Conservation (phyloP, 768 basidiomycete species). For the Naematelia encephala region DNA sequence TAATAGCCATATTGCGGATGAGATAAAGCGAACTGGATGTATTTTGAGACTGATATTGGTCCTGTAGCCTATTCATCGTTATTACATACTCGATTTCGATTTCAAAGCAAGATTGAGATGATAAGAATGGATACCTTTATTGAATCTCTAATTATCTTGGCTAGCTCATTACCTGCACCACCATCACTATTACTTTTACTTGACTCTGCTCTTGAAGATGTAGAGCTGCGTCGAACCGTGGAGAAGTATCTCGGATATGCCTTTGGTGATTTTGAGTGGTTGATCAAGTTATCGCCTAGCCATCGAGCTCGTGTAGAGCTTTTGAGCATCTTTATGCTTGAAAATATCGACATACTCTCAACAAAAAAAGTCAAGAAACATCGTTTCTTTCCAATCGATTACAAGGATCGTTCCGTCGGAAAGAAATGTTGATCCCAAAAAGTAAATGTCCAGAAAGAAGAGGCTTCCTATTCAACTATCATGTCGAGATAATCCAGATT, state of each 20-base stretch:
- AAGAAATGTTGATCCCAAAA: not conserved
- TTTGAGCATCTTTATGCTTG: not conserved
- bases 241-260: not conserved
- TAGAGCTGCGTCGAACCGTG: not conserved
- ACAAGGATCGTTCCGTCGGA: not conserved
- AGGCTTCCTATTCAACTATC: no score
- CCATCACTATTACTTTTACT: conserved; percentile 5
- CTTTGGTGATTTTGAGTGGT: no score
- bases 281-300: not conserved
- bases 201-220: conserved; percentile 8
- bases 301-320: not conserved
- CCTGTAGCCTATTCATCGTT: conserved; percentile 67
- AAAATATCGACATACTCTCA: no score
- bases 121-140: conserved; percentile 60
- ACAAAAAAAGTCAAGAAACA: not conserved
- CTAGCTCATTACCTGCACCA: conserved; percentile 55
- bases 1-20: conserved; percentile 94
- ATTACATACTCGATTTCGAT: not conserved
- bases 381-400: no score
- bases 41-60: conserved; percentile 78
- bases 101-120: not conserved
- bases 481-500: no score
- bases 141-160: conserved; percentile 66
- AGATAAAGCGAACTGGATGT: conserved; percentile 85
- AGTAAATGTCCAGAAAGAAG: no score